Evolutionary conservation across 2,329 filamentous ascomycete genomes (phyloP).

Genomic region (Arachnomyces sp.): DNA sequence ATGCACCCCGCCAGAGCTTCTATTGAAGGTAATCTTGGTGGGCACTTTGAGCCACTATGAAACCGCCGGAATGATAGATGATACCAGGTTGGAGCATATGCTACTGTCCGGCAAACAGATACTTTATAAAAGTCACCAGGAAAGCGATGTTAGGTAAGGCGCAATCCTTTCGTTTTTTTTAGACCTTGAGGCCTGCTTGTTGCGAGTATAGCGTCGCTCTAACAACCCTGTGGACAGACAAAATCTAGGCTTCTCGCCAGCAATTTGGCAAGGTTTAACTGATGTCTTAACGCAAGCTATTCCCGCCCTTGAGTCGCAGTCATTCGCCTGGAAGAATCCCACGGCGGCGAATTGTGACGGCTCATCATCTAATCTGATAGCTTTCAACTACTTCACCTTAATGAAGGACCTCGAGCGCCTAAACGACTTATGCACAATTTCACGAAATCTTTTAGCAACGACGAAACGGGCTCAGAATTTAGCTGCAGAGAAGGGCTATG

Average conservation of each 20-base stretch:
- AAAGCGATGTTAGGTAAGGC: conserved; percentile 46
- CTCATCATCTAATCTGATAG: conserved; percentile 54
- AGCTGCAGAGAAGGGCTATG: conserved; percentile 53
- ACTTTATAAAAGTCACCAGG: conserved; percentile 50
- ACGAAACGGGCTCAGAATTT: conserved; percentile 57
- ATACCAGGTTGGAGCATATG: conserved; percentile 50
- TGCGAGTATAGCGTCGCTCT: conserved; percentile 6
- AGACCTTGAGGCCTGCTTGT: background rate
- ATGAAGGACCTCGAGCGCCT: conserved; percentile 57
- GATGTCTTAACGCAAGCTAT: conserved; percentile 53
- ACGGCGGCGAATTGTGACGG: conserved; percentile 50
- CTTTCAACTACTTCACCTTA: conserved; percentile 50
- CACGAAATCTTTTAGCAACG: conserved; percentile 54
- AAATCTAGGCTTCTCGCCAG: conserved; percentile 48
- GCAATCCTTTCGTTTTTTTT: background rate
- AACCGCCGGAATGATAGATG: conserved; percentile 52
- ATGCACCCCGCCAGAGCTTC: conserved; percentile 40
- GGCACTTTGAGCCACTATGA: conserved; percentile 53
- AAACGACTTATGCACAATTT: conserved; percentile 55
- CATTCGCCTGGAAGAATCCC: conserved; percentile 54
- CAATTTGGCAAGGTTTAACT: conserved; percentile 55
- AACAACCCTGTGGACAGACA: conserved; percentile 32
- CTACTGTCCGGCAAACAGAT: conserved; percentile 55
- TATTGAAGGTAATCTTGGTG: conserved; percentile 41
- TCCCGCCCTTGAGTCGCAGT: conserved; percentile 54